Conservation (phyloP, 2,329 filamentous ascomycete species). For the Ceratocystiopsis minuta region DNA sequence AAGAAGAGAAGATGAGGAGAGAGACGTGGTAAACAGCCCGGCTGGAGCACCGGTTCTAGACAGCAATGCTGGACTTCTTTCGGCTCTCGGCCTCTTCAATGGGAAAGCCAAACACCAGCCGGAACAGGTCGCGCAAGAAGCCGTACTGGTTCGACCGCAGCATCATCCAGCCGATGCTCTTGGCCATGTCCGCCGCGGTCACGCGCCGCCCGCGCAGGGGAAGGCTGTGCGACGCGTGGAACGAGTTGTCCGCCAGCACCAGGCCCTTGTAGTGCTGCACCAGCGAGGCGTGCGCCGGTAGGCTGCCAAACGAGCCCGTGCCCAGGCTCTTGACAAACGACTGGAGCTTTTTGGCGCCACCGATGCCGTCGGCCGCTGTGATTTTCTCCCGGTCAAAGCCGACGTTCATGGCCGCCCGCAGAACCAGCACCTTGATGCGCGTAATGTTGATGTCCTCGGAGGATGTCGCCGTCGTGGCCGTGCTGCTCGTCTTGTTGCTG, state of each 20-base stretch:
- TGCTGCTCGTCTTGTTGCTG: conserved; percentile 47
- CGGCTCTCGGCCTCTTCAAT: conserved; percentile 57
- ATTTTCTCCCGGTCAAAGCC: conserved; percentile 51
- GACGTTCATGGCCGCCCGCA: conserved; percentile 72
- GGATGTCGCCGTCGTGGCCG: conserved; percentile 49
- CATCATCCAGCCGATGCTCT: conserved; percentile 60
- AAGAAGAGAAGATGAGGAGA: not conserved
- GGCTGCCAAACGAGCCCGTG: conserved; percentile 58
- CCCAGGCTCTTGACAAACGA: conserved; percentile 61
- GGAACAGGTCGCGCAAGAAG: conserved; percentile 69
- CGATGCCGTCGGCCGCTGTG: conserved; percentile 21
- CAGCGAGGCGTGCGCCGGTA: conserved; percentile 51
- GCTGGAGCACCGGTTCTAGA: conserved; percentile 18
- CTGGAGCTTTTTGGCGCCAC: conserved; percentile 40
- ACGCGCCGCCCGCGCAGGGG: conserved; percentile 41
- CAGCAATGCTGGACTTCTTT: conserved; percentile 43
- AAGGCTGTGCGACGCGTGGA: conserved; percentile 35
- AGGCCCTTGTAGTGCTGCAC: conserved; percentile 67
- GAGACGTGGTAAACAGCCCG: too few relatives aligned
- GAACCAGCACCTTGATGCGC: conserved; percentile 59
- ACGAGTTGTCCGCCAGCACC: conserved; percentile 53
- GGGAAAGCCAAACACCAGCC: conserved; percentile 68
- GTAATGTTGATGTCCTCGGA: conserved; percentile 61
- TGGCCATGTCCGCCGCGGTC: conserved; percentile 57
- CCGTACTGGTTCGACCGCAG: conserved; percentile 50